Evolutionary conservation across 345 rosid genomes (phyloP).

Genomic region (Syzygium oleosum): DNA sequence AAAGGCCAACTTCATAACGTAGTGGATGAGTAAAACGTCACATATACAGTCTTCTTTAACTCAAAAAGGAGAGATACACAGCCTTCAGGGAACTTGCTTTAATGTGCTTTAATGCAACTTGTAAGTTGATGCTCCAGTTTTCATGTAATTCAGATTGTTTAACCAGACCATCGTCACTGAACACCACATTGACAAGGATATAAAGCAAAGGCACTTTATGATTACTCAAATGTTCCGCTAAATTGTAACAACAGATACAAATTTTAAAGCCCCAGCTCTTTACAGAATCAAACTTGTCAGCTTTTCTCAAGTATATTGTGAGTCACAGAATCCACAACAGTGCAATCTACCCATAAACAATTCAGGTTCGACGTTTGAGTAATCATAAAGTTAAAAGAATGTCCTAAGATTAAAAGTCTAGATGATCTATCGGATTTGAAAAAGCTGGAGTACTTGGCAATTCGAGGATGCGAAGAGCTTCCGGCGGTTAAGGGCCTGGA

Average conservation of each 20-base stretch:
- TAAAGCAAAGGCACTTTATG: not conserved
- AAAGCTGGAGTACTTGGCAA: accelerated
- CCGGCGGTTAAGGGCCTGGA: not conserved
- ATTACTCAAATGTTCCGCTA: not conserved
- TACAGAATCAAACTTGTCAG: not conserved
- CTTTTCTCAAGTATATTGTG: not conserved
- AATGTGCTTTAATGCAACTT: not conserved
- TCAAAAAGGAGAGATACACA: not conserved
- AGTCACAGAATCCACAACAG: not conserved
- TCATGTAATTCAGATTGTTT: not conserved
- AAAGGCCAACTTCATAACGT: not conserved
- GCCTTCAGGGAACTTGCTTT: not conserved
- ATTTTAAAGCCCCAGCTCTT: not conserved
- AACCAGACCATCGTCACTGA: not conserved
- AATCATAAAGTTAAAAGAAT: too few relatives aligned
- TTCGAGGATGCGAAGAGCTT: not conserved
- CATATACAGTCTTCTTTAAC: not conserved
- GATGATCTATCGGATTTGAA: not conserved
- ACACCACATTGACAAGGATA: not conserved
- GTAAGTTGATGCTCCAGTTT: not conserved
- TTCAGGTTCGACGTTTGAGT: not conserved
- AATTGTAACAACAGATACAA: not conserved
- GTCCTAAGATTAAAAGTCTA: not conserved
- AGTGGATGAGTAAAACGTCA: not conserved
- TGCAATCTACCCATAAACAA: not conserved